phyloP scores from a whole-genome alignment of 768 basidiomycete genomes.

The Nidularia sp. region DNA sequence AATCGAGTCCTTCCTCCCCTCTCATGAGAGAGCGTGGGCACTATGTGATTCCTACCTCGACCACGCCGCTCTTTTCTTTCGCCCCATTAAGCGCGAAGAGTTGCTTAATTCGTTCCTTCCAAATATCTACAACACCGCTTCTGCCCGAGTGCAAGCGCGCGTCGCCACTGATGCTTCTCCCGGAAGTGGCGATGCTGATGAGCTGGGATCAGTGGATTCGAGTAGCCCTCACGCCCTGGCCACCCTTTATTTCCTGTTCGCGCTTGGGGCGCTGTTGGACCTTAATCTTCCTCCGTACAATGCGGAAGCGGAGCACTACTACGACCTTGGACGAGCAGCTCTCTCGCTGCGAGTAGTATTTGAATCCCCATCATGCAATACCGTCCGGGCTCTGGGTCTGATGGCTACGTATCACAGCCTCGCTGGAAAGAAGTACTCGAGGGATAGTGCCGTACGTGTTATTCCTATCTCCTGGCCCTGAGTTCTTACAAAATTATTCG shows the following conservation, averaged over 20 bases:
- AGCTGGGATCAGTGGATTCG: neutral
- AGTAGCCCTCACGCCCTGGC: constrained; percentile 47
- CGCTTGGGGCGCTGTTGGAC: constrained; percentile 60
- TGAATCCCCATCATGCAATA: constrained; percentile 50
- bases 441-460: constrained; percentile 34
- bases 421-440: constrained; percentile 48
- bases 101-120: constrained; percentile 35
- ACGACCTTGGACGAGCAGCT: constrained; percentile 52
- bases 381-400: constrained; percentile 56
- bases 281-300: constrained; percentile 45
- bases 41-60: constrained; percentile 38
- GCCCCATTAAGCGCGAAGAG: constrained; percentile 46
- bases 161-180: constrained; percentile 5
- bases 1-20: constrained; percentile 39
- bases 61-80: constrained; percentile 46
- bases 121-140: constrained; percentile 28
- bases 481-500: constrained; percentile 13
- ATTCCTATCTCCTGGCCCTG: constrained; percentile 10
- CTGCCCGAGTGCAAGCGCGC: constrained; percentile 6
- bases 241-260: constrained; percentile 53
- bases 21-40: constrained; percentile 32
- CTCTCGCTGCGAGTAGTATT: constrained; percentile 47
- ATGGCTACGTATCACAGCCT: constrained; percentile 53
- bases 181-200: neutral
- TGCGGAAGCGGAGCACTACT: constrained; percentile 57